These are phyloP conservation scores for Chytriomyces confervae DNA, from an alignment of 192 early-diverging fungal genomes.

Conservation along the genomic window DNA sequence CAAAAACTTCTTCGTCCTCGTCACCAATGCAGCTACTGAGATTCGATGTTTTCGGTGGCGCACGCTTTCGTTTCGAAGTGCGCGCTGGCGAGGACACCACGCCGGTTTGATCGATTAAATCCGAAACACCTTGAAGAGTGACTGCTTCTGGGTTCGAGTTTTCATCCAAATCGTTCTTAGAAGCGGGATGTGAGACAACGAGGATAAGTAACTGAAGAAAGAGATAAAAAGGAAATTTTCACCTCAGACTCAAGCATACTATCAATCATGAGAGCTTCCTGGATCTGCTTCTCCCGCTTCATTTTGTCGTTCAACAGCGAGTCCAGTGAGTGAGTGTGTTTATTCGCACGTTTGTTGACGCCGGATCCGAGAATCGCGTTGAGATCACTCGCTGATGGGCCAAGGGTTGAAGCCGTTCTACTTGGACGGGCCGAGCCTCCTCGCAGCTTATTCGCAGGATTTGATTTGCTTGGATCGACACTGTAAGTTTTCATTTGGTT, in stretches of 20 bases:
- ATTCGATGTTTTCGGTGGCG: background rate
- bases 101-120: background rate
- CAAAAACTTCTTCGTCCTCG: background rate
- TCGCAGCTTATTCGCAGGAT: background rate
- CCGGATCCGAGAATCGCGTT: background rate
- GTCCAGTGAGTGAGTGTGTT: slow-evolving; percentile 22
- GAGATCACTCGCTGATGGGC: background rate
- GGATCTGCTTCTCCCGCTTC: slow-evolving; percentile 26
- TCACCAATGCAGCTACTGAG: background rate
- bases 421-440: background rate
- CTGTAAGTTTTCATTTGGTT: background rate
- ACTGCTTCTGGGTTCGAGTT: slow-evolving; percentile 12
- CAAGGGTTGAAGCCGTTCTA: background rate
- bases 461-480: background rate
- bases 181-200: background rate
- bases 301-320: slow-evolving; percentile 29
- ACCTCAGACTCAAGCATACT: background rate
- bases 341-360: slow-evolving; percentile 4
- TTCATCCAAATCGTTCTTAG: background rate
- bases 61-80: background rate
- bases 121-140: background rate
- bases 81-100: background rate
- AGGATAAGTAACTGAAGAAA: background rate
- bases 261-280: slow-evolving; percentile 16
- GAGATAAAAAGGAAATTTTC: background rate